phyloP scores from a whole-genome alignment of 2,329 filamentous ascomycete species.

The Curvularia sp. region DNA sequence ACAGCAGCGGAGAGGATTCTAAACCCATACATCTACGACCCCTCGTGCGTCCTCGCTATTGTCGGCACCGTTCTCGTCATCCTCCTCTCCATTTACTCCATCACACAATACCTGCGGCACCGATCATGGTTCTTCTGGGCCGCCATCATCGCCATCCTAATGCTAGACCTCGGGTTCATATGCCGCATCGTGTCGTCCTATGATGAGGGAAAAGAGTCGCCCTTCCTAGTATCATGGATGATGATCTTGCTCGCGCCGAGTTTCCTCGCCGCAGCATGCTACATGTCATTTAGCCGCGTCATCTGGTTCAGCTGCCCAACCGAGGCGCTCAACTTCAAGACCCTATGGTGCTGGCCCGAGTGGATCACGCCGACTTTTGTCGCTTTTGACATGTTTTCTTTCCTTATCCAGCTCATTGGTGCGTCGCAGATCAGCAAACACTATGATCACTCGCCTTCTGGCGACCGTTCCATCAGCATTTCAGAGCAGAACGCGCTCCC shows the following conservation, averaged over 20 bases:
- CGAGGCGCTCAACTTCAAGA: constrained; percentile 51
- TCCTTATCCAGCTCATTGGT: constrained; percentile 55
- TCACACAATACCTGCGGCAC: constrained; percentile 47
- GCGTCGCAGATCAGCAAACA: constrained; percentile 54
- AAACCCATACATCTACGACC: constrained; percentile 59
- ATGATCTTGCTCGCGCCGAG: constrained; percentile 59
- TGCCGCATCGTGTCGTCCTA: constrained; percentile 56
- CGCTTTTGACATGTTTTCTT: constrained; percentile 57
- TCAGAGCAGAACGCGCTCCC: constrained; percentile 40
- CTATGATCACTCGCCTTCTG: constrained; percentile 43
- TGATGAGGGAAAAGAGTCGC: constrained; percentile 42
- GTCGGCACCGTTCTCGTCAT: constrained; percentile 54
- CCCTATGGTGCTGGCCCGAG: constrained; percentile 53
- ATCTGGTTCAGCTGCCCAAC: constrained; percentile 52
- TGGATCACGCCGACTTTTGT: constrained; percentile 60
- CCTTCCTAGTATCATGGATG: constrained; percentile 54
- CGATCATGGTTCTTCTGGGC: constrained; percentile 50
- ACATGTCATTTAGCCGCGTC: constrained; percentile 59
- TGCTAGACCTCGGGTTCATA: constrained; percentile 62
- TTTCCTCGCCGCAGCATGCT: constrained; percentile 60
- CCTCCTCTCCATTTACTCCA: constrained; percentile 40
- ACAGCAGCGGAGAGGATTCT: constrained; percentile 30
- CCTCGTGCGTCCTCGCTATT: constrained; percentile 55
- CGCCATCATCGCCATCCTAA: constrained; percentile 41
- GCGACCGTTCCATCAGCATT: constrained; percentile 52